Conservation (phyloP, 208 protist species). For the Leishmania tropica region DNA sequence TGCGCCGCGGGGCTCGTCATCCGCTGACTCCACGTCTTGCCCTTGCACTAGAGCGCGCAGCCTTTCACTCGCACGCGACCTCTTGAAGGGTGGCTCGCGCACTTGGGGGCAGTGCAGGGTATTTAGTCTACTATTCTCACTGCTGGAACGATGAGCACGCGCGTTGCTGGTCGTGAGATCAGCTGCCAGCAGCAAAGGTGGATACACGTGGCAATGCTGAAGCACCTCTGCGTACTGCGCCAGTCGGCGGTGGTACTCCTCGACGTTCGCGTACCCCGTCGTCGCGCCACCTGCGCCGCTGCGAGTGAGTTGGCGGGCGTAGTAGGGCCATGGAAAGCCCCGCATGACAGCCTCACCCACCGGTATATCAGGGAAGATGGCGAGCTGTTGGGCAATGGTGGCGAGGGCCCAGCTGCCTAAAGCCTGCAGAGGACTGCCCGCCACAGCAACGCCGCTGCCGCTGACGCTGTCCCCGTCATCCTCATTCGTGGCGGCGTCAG, state of each 20-base stretch:
- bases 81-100: constrained; percentile 7
- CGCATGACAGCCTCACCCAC: constrained; percentile 55
- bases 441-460: not conserved
- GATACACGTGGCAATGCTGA: constrained; percentile 24
- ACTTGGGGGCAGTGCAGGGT: not conserved
- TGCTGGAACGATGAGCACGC: not conserved
- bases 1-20: constrained; percentile 16
- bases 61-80: constrained; percentile 13
- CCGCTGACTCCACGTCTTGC: constrained; percentile 1
- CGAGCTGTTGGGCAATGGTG: constrained; percentile 40
- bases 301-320: constrained; percentile 53
- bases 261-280: constrained; percentile 32
- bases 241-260: constrained; percentile 28
- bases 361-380: constrained; percentile 61
- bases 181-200: constrained; percentile 25
- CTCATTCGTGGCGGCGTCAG: not conserved
- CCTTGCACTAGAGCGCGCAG: constrained; percentile 22
- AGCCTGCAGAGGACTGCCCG: constrained; percentile 35
- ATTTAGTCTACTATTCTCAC: not conserved
- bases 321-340: constrained; percentile 63
- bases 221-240: constrained; percentile 39
- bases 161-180: not conserved
- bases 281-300: constrained; percentile 32
- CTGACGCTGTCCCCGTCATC: not conserved
- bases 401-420: constrained; percentile 70